Evolutionary conservation across 23 red algal species (phyloP).

Genomic region (Chondrus crispus): DNA sequence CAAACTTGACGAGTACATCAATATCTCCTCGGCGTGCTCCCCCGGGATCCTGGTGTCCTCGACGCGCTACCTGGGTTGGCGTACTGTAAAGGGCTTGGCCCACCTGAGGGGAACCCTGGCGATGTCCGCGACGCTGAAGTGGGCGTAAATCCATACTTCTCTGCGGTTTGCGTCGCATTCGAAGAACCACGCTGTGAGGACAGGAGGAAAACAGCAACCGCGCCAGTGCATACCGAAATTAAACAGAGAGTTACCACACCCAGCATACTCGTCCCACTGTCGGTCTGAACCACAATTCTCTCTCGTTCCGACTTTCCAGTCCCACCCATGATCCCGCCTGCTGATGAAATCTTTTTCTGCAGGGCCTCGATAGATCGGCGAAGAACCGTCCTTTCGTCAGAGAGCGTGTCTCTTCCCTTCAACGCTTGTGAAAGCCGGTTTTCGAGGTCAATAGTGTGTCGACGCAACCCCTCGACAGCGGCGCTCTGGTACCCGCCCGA

Average conservation of each 20-base stretch:
- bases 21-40: slow-evolving; percentile 50
- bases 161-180: not conserved
- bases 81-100: slow-evolving; percentile 17
- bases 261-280: slow-evolving; percentile 8
- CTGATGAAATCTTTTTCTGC: slow-evolving; percentile 29
- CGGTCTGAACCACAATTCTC: not conserved
- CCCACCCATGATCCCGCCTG: not conserved
- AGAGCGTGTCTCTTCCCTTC: not conserved
- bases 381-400: not conserved
- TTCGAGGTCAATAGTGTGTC: slow-evolving; percentile 16
- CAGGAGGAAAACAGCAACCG: slow-evolving; percentile 26
- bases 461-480: slow-evolving; percentile 1
- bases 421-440: slow-evolving; percentile 7
- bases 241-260: slow-evolving; percentile 41
- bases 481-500: slow-evolving; percentile 54
- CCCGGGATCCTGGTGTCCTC: slow-evolving; percentile 33
- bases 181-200: not conserved
- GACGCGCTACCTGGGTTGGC: slow-evolving; percentile 37
- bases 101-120: not conserved
- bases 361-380: slow-evolving; percentile 27
- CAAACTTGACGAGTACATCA: not conserved
- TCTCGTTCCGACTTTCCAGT: not conserved
- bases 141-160: slow-evolving; percentile 54
- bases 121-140: slow-evolving; percentile 36
- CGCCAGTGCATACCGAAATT: slow-evolving; percentile 43